Base-by-base conservation (phyloP, 176 grass and related monocot species). In the Aegilops longissima region DNA sequence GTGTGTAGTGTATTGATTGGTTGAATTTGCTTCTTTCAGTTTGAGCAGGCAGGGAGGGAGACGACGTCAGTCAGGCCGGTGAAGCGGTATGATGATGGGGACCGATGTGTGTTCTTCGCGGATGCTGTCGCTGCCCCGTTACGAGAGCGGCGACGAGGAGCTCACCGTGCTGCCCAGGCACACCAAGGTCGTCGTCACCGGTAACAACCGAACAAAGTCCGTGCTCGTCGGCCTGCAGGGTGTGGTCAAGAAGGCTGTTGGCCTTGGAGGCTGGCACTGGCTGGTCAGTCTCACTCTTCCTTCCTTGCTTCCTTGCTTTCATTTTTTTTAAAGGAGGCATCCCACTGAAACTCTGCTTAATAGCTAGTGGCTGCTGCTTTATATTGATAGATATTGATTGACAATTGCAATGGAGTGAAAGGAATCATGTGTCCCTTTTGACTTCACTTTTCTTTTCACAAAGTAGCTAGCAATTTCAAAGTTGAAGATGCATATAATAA, bases 181-280 rank as follows among this genome's bases (percentile, higher is more conserved):
- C 65, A 96, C 94, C 12, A 96, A 96, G 83, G 94, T 96, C 75
- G 79, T 93, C 39, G 92, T 96, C 79, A 96, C 91, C 7, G 94
- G 94, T 83, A 96, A 96, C 87, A 96, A 96, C 85, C 87, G 94
- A 39, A 96, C 94, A 34, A 96, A 96, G 61, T 96, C 94, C 23
- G 89, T 96, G 64, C 86, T 96, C 82, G 94, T 96, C 5, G 94
- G 94, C 49, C 82, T 96, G 4, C 89, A 96, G 78, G 94, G 94
- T 5, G 94, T 96, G 64, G 92, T 96, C 61, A 96, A 96, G 89
- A 96, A 96, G 85, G 89, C 92, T 86, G 92, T 96, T 73, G 94
- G 94, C 30, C 92, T 96, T 63, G 94, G 94, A 74, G 94, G 94
- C 58, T 96, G 94, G 94, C 94, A 96, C 81, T 96, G 87, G 94